A percentile compares a stretch with the other conserved stretches of the same genome.
Evolutionary conservation across 2,329 filamentous ascomycete species (phyloP).

Genomic region (Sporothrix variecibatus): DNA sequence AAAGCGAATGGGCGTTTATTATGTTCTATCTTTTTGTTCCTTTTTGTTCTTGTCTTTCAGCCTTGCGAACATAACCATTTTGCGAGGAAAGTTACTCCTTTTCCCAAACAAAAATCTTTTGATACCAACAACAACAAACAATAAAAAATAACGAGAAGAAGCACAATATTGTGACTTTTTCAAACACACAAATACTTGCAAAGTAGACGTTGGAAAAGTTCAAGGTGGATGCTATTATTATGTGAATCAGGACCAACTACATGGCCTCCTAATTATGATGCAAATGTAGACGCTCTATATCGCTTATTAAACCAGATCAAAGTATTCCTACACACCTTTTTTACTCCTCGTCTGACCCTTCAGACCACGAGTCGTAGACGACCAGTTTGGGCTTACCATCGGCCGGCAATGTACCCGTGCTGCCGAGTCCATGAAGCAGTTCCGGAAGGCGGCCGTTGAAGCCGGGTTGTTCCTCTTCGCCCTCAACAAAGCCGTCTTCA

Average conservation of each 20-base stretch:
- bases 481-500: not conserved
- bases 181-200: not conserved
- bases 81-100: not conserved
- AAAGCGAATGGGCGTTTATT: not conserved
- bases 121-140: slow-evolving; percentile 18
- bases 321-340: not conserved
- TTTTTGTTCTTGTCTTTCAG: not conserved
- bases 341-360: slow-evolving; percentile 28
- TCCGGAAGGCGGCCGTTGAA: not conserved
- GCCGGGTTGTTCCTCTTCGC: not conserved
- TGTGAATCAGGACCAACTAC: not conserved
- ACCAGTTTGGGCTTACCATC: slow-evolving; percentile 26
- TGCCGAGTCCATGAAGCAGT: not conserved
- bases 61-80: not conserved
- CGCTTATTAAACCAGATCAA: not conserved
- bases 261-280: not conserved
- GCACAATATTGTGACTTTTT: slow-evolving; percentile 8
- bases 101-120: not conserved
- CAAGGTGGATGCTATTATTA: not conserved
- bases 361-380: slow-evolving; percentile 34
- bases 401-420: not conserved
- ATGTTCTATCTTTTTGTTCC: not conserved
- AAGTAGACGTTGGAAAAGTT: not conserved
- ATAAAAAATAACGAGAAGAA: slow-evolving; percentile 5
- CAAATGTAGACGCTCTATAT: not conserved